Evolutionary conservation across 306 rosid genomes (phyloP), one percentile per base, ranked within the genome.

Genomic region (Hippophae tibetana): DNA sequence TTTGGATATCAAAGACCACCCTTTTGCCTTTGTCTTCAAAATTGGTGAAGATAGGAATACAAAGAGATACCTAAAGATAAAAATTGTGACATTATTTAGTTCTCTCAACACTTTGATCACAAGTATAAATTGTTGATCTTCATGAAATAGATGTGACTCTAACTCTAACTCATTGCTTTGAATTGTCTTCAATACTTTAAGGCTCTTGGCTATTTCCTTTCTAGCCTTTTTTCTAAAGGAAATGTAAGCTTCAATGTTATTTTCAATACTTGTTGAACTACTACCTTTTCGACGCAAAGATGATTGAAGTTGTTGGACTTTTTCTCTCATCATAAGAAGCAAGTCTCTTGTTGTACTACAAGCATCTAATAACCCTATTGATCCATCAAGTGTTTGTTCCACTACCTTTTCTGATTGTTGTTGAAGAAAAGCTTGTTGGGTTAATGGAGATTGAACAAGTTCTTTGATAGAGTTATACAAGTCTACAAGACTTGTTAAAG

Each of bases 381-480:
- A 82, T 54, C 67, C 66, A 43, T 82, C 79, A 43, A 84, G 84
- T 23, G 77, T 51, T 61, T 78, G 76, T 71, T 87, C 85, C 7
- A 78, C 61, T 10, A 67, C 51, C 38, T 66, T 59, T 61, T 69
- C 75, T 5, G 65, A 66, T 9, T 72, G 71, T 67, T 70, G 72
- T 55, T 58, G 84, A 31, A 63, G 58, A 69, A 87, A 85, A 44
- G 79, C 77, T 60, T 78, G 87, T 73, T 76, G 77, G 14, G 69
- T 70, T 10, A 76, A 74, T 61, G 78, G 74, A 62, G 92, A 79
- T 4, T 68, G 82, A 46, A 81, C 61, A 31, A 81, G 66, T 13
- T 90, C 78, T 63, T 84, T 94, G 58, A 80, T 69, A 69, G 78
- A 83, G 47, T 26, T 76, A 67, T 83, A 83, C 63, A 85, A 47